These are phyloP conservation scores for Hypericum androsaemum DNA, from an alignment of 345 rosid genomes.

Conservation along the genomic window DNA sequence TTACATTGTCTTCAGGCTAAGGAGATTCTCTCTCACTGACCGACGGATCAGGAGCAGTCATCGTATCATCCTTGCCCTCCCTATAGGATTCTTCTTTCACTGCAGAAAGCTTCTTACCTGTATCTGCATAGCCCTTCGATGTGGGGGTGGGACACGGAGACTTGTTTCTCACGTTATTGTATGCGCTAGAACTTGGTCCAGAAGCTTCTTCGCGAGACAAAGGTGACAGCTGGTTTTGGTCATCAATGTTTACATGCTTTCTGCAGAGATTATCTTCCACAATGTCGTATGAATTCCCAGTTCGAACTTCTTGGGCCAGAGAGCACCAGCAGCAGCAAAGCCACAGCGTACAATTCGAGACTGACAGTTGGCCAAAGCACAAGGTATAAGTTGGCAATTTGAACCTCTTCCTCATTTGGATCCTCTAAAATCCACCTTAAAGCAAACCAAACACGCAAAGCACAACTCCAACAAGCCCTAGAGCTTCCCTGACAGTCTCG, in stretches of 20 bases:
- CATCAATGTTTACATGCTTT: constrained; percentile 16
- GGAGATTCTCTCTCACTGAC: constrained; percentile 34
- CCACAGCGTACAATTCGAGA: constrained; percentile 71
- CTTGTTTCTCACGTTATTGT: constrained; percentile 13
- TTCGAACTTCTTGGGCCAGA: constrained; percentile 85
- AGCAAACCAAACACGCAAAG: constrained; percentile 77
- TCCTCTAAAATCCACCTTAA: constrained; percentile 96
- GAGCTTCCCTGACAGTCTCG: constrained; percentile 50
- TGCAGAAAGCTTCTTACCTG: constrained; percentile 34
- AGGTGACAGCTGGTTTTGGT: constrained; percentile 28
- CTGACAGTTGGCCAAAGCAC: constrained; percentile 46
- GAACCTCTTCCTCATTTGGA: constrained; percentile 78
- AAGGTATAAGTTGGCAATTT: constrained; percentile 66
- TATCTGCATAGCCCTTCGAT: too few species aligned
- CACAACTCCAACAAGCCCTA: constrained; percentile 56
- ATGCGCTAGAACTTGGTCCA: constrained; percentile 26
- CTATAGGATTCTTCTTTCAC: constrained; percentile 33
- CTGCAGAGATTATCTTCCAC: constrained; percentile 46
- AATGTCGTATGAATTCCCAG: constrained; percentile 62
- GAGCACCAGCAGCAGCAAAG: constrained; percentile 87
- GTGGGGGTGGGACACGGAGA: constrained; percentile 46
- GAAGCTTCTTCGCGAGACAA: constrained; percentile 43
- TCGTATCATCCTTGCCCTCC: constrained; percentile 33
- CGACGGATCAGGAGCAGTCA: constrained; percentile 60
- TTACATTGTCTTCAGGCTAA: background rate